These are phyloP conservation scores for Phyllosticta capitalensis DNA, from an alignment of 2,329 filamentous ascomycete species.

Conservation along the genomic window DNA sequence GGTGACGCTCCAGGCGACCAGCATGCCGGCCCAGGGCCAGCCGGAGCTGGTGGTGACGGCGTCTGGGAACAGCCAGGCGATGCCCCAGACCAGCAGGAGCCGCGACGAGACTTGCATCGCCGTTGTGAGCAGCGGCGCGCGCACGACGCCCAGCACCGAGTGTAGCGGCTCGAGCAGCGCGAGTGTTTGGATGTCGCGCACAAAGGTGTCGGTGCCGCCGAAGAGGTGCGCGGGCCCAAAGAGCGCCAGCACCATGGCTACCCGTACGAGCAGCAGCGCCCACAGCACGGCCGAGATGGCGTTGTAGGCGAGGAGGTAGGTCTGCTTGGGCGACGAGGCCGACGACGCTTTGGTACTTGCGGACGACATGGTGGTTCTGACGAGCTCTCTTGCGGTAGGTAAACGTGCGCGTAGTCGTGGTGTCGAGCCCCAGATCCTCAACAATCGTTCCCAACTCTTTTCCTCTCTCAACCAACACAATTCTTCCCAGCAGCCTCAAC, in stretches of 20 bases:
- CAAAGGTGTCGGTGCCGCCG: constrained; percentile 53
- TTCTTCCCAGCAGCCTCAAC: too few relatives aligned
- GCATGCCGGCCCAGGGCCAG: constrained; percentile 61
- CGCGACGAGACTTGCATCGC: constrained; percentile 82
- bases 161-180: constrained; percentile 57
- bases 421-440: too few relatives aligned
- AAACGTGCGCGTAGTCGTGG: too few relatives aligned
- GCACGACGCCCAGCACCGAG: constrained; percentile 55
- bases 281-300: constrained; percentile 66
- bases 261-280: constrained; percentile 64
- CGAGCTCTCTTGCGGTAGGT: too few relatives aligned
- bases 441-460: too few relatives aligned
- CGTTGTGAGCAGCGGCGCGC: constrained; percentile 77
- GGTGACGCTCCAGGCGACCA: constrained; percentile 74
- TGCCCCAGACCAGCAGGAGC: constrained; percentile 79
- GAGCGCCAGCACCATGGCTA: constrained; percentile 43
- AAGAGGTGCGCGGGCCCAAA: constrained; percentile 44
- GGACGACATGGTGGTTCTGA: not conserved
- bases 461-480: too few relatives aligned
- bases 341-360: not conserved
- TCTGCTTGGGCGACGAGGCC: not conserved
- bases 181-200: constrained; percentile 72
- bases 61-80: constrained; percentile 64
- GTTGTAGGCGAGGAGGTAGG: constrained; percentile 82
- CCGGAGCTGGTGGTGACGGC: constrained; percentile 42